These are phyloP conservation scores for Combretum micranthum DNA, from an alignment of 345 rosid genomes.

Conservation along the genomic window DNA sequence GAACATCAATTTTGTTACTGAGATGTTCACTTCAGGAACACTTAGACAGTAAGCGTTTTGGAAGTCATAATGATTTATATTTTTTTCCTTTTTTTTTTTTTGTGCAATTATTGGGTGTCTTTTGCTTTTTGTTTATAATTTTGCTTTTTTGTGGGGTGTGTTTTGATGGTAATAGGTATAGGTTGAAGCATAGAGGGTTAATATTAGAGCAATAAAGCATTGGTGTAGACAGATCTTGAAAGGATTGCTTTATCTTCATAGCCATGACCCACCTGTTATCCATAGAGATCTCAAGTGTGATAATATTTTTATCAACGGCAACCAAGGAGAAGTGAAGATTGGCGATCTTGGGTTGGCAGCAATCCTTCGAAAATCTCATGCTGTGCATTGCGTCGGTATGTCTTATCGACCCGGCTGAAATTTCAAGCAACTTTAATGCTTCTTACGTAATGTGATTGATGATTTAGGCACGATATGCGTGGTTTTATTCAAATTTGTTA, in stretches of 20 bases:
- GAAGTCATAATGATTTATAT: neutral
- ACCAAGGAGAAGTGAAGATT: constrained; percentile 97
- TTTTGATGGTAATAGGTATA: constrained; percentile 39
- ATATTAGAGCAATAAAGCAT: constrained; percentile 90
- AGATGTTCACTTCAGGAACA: constrained; percentile 94
- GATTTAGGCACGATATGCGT: no score
- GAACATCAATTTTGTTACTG: constrained; percentile 92
- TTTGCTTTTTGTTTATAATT: neutral
- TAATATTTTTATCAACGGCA: constrained; percentile 92
- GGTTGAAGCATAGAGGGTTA: constrained; percentile 78
- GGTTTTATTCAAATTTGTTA: neutral
- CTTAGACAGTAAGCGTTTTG: constrained; percentile 68
- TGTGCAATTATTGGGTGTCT: no score
- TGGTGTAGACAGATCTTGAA: constrained; percentile 91
- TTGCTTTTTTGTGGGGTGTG: neutral
- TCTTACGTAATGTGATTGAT: no score
- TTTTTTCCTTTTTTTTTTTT: neutral
- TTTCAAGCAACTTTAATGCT: no score
- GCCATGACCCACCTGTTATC: constrained; percentile 80
- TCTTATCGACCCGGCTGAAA: neutral
- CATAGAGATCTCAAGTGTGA: constrained; percentile 99
- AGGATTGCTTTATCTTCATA: constrained; percentile 83
- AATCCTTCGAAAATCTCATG: constrained; percentile 80
- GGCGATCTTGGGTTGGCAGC: constrained; percentile 99
- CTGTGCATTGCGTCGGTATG: constrained; percentile 90